These are phyloP conservation scores for Myxozyma kluyveri DNA, from an alignment of 805 yeast species.

Conservation along the genomic window DNA sequence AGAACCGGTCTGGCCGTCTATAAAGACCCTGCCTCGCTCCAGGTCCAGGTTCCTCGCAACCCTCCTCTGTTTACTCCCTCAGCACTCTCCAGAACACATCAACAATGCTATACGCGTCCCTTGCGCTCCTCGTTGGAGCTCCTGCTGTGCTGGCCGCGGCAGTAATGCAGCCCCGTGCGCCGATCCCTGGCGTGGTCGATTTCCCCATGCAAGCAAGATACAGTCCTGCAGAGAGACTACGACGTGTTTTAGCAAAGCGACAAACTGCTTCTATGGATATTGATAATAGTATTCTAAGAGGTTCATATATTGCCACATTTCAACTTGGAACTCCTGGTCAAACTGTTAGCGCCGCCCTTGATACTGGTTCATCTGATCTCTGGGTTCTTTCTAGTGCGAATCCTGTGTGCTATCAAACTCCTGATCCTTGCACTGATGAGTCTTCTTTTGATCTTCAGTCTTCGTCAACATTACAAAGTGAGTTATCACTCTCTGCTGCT, in stretches of 20 bases:
- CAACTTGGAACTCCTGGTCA: constrained; percentile 58
- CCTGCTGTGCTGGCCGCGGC: too few relatives aligned
- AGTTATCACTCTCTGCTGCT: not conserved
- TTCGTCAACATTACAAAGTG: constrained; percentile 32
- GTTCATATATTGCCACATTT: constrained; percentile 36
- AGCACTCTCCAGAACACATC: too few relatives aligned
- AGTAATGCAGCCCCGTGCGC: constrained; percentile 1
- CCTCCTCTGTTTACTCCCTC: too few relatives aligned
- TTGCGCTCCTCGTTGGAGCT: too few relatives aligned
- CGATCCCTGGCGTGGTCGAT: constrained; percentile 9
- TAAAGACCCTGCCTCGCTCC: too few relatives aligned
- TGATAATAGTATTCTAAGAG: constrained; percentile 30
- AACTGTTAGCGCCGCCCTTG: constrained; percentile 53
- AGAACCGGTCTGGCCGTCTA: too few relatives aligned
- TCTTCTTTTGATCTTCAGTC: constrained; percentile 34
- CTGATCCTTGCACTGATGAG: constrained; percentile 29
- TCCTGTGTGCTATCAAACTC: constrained; percentile 41
- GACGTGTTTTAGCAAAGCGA: constrained; percentile 1
- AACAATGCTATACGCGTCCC: too few relatives aligned
- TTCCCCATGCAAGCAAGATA: constrained; percentile 5
- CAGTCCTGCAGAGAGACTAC: constrained; percentile 11
- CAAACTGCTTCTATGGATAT: constrained; percentile 26
- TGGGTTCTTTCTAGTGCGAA: constrained; percentile 56
- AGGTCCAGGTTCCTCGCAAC: too few relatives aligned
- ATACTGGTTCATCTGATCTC: constrained; percentile 73